phyloP scores from a whole-genome alignment of 352 stramenopile genomes.

The Pythium vanterpoolii region DNA sequence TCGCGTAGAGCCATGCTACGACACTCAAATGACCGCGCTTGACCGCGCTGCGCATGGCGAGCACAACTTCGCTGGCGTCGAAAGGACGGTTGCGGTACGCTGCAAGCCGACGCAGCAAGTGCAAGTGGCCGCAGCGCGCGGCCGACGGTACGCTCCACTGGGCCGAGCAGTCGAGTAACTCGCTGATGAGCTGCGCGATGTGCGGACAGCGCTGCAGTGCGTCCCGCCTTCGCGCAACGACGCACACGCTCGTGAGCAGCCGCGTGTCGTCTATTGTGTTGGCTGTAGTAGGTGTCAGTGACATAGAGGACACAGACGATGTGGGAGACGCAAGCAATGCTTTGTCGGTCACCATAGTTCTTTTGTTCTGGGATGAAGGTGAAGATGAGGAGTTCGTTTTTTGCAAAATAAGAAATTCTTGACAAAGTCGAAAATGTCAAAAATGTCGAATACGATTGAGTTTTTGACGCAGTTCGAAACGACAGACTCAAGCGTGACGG shows the following conservation, averaged over 20 bases:
- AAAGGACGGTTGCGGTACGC: conserved; percentile 31
- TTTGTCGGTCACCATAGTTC: background rate
- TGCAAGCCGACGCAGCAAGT: conserved; percentile 49
- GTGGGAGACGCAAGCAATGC: background rate
- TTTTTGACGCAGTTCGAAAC: conserved; percentile 3
- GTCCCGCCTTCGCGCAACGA: conserved; percentile 45
- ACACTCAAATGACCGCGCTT: conserved; percentile 62
- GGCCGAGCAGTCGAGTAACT: conserved; percentile 52
- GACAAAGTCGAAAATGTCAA: conserved; percentile 17
- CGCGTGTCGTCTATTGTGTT: background rate
- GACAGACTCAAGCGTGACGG: background rate
- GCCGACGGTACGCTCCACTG: conserved; percentile 59
- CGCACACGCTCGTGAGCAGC: conserved; percentile 33
- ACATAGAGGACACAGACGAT: background rate
- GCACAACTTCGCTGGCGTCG: conserved; percentile 54
- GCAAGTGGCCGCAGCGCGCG: conserved; percentile 47
- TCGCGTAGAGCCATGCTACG: conserved; percentile 60
- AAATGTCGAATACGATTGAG: background rate
- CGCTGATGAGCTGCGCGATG: conserved; percentile 40
- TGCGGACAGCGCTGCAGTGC: conserved; percentile 43
- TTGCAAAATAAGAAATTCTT: too few species aligned
- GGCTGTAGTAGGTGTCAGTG: background rate
- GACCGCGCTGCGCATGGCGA: conserved; percentile 60
- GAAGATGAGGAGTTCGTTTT: too few species aligned
- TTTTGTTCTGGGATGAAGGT: background rate